Evolutionary conservation across 2,329 filamentous ascomycete species (phyloP).

Genomic region (Monosporascus sp.): DNA sequence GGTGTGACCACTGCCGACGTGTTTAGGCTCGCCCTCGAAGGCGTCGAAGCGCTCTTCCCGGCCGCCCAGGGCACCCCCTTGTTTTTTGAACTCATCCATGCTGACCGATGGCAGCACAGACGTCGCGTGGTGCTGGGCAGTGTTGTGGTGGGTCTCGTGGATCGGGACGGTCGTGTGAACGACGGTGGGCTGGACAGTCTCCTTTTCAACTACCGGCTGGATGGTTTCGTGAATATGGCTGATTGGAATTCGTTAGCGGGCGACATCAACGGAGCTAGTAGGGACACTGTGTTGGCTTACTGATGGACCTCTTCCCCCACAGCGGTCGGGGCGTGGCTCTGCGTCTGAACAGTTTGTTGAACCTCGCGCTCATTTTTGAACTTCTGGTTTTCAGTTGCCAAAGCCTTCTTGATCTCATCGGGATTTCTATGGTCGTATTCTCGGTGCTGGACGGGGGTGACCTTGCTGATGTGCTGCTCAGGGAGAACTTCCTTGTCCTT

Average conservation of each 20-base stretch:
- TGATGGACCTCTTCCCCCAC: conserved; percentile 61
- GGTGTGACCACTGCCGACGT: conserved; percentile 31
- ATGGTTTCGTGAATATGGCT: conserved; percentile 60
- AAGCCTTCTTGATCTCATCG: conserved; percentile 36
- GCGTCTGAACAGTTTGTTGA: conserved; percentile 43
- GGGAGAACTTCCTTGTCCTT: conserved; percentile 33
- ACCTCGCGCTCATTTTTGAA: conserved; percentile 47
- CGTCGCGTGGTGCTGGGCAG: conserved; percentile 59
- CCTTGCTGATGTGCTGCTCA: conserved; percentile 58
- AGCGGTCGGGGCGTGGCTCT: conserved; percentile 41
- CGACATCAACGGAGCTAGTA: background rate
- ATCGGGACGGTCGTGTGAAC: conserved; percentile 68
- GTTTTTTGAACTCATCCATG: conserved; percentile 55
- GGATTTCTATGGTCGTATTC: conserved; percentile 57
- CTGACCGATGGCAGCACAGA: conserved; percentile 60
- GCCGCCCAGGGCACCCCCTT: conserved; percentile 49
- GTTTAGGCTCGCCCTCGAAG: conserved; percentile 57
- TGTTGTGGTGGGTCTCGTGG: conserved; percentile 66
- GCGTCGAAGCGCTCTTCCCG: conserved; percentile 52
- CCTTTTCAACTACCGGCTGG: conserved; percentile 66
- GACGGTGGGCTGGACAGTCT: conserved; percentile 61
- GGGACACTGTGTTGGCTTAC: conserved; percentile 5
- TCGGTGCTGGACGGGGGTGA: conserved; percentile 54
- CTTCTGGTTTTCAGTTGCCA: conserved; percentile 48
- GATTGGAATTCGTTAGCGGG: conserved; percentile 3